Evolutionary conservation across 768 basidiomycete genomes (phyloP).

Genomic region (Tylopilus felleus): DNA sequence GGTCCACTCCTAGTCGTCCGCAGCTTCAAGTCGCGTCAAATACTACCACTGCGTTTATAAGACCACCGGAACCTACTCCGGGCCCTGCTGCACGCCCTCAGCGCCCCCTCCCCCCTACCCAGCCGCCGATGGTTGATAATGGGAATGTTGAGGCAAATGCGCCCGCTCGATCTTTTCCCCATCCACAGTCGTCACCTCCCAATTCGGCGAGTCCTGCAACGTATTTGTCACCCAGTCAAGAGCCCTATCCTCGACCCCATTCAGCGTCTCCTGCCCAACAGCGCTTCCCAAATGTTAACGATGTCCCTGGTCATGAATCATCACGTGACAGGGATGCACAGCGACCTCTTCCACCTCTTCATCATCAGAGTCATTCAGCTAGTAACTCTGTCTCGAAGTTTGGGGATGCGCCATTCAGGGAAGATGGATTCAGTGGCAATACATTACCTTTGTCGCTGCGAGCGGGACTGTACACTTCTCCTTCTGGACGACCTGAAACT

Average conservation of each 20-base stretch:
- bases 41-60: conserved; percentile 10
- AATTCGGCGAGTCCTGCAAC: conserved; percentile 17
- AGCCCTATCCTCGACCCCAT: conserved; percentile 60
- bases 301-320: conserved; percentile 15
- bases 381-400: conserved; percentile 30
- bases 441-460: conserved; percentile 27
- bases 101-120: conserved; percentile 32
- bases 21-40: conserved; percentile 23
- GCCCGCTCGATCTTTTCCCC: conserved; percentile 20
- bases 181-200: conserved; percentile 25
- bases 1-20: conserved; percentile 29
- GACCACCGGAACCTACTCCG: conserved; percentile 18
- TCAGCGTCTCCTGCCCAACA: conserved; percentile 47
- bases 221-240: conserved; percentile 46
- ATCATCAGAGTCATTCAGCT: conserved; percentile 28
- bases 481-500: conserved; percentile 36
- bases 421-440: conserved; percentile 27
- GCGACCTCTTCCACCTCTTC: conserved; percentile 23
- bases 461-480: conserved; percentile 24
- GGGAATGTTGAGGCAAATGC: conserved; percentile 16
- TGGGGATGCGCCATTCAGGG: conserved; percentile 29
- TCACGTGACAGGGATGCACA: conserved; percentile 30
- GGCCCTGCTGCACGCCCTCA: conserved; percentile 21
- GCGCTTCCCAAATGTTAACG: conserved; percentile 24
- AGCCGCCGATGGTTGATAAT: conserved; percentile 19